Percentiles rank a stretch among this genome's conserved stretches.
Evolutionary conservation across 805 yeast species (phyloP).

Genomic region (Cyberlindnera euphorbiiphila): DNA sequence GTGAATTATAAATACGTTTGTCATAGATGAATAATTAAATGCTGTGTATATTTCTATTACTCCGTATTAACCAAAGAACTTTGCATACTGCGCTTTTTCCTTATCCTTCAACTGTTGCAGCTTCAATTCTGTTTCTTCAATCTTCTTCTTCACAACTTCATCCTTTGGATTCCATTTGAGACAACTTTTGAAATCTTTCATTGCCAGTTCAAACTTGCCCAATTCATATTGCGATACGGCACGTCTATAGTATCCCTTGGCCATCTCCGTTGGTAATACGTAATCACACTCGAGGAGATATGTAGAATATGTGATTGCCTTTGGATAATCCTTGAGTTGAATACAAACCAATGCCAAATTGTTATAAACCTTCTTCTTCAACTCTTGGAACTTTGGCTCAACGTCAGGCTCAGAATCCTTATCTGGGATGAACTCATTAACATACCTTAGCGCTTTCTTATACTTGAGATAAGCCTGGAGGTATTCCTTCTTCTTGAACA

Average conservation of each 20-base stretch:
- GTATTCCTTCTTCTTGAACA: conserved; percentile 51
- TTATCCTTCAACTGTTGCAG: conserved; percentile 42
- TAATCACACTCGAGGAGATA: conserved; percentile 51
- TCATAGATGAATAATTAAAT: conserved; percentile 1
- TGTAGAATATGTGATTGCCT: conserved; percentile 49
- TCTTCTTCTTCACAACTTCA: conserved; percentile 41
- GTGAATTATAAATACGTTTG: conserved; percentile 1
- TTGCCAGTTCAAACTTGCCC: conserved; percentile 47
- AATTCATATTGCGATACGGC: conserved; percentile 43
- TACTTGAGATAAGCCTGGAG: conserved; percentile 59
- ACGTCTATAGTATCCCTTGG: conserved; percentile 57
- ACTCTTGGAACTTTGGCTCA: conserved; percentile 43
- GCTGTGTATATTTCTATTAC: neutral
- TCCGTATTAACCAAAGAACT: conserved; percentile 44
- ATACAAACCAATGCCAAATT: conserved; percentile 57
- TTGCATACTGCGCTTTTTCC: conserved; percentile 55
- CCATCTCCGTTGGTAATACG: conserved; percentile 38
- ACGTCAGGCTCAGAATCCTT: conserved; percentile 53
- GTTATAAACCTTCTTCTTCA: conserved; percentile 38
- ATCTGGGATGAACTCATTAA: conserved; percentile 72
- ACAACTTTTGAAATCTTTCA: conserved; percentile 44
- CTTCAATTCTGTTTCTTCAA: conserved; percentile 37
- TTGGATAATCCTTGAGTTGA: conserved; percentile 45
- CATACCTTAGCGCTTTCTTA: conserved; percentile 60
- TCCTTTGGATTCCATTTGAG: conserved; percentile 44